Evolutionary conservation across 2,329 filamentous ascomycete genomes (phyloP).

Genomic region (Aspergillus cejpii): DNA sequence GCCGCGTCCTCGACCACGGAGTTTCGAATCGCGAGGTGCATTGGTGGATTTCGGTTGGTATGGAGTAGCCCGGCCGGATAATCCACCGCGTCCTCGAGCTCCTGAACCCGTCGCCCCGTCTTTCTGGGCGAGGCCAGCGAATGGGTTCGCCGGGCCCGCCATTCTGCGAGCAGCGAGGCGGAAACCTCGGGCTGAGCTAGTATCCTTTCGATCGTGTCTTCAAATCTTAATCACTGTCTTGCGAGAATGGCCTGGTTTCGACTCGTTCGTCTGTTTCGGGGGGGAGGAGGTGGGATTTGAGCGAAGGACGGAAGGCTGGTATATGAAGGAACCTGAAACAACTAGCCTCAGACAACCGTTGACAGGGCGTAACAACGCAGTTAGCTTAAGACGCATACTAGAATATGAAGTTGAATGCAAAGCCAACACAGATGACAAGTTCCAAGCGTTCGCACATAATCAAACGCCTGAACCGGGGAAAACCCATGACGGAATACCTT

Average conservation of each 20-base stretch:
- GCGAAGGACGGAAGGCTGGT: not conserved
- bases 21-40: slow-evolving; percentile 12
- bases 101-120: slow-evolving; percentile 20
- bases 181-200: slow-evolving; percentile 14
- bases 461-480: not conserved
- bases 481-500: not conserved
- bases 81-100: slow-evolving; percentile 24
- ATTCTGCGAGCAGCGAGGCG: slow-evolving; percentile 26
- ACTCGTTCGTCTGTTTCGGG: not conserved
- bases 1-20: slow-evolving; percentile 21
- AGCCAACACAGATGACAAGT: not conserved
- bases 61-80: slow-evolving; percentile 10
- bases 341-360: not conserved
- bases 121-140: slow-evolving; percentile 23
- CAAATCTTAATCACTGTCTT: not conserved
- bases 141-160: slow-evolving; percentile 28
- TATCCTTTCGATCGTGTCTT: slow-evolving; percentile 7
- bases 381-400: not conserved
- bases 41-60: slow-evolving; percentile 16
- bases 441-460: not conserved
- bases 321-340: not conserved
- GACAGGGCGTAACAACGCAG: not conserved
- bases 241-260: too few relatives aligned
- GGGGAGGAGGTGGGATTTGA: not conserved
- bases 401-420: not conserved